phyloP scores from a whole-genome alignment of 495 filamentous ascomycete species.

The Penicillium flavigenum region DNA sequence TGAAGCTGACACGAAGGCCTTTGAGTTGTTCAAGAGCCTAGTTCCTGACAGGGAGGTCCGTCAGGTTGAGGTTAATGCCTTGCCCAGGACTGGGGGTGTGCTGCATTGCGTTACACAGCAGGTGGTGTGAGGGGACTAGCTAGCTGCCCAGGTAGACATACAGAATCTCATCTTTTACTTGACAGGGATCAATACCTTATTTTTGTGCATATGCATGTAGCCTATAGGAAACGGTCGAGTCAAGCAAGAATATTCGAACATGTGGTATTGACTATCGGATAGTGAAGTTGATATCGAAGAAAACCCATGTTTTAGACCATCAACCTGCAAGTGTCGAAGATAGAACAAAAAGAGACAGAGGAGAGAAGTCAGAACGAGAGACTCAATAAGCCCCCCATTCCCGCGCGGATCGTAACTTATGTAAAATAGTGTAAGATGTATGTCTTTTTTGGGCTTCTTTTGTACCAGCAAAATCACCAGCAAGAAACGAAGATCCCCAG shows the following conservation, averaged over 20 bases:
- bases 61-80: conserved; percentile 29
- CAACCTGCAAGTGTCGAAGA: not conserved
- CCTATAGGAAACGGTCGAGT: not conserved
- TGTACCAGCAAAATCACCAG: conserved; percentile 10
- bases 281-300: not conserved
- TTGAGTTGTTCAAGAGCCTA: conserved; percentile 25
- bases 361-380: not conserved
- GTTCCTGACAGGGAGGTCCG: conserved; percentile 28
- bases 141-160: not conserved
- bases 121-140: conserved; percentile 22
- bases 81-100: conserved; percentile 35
- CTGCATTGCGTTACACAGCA: conserved; percentile 40
- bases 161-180: conserved; percentile 5
- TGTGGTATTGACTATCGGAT: not conserved
- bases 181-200: not conserved
- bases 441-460: conserved; percentile 14
- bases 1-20: conserved; percentile 24
- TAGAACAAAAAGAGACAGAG: conserved; percentile 5
- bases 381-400: not conserved
- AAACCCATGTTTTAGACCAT: not conserved
- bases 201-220: not conserved
- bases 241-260: not conserved
- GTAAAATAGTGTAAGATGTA: conserved; percentile 15
- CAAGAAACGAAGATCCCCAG: not conserved
- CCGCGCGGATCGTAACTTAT: conserved; percentile 5